These are phyloP conservation scores for Fomitiporia mediterranea DNA, from an alignment of 1,284 basidiomycete genomes.

Conservation along the genomic window DNA sequence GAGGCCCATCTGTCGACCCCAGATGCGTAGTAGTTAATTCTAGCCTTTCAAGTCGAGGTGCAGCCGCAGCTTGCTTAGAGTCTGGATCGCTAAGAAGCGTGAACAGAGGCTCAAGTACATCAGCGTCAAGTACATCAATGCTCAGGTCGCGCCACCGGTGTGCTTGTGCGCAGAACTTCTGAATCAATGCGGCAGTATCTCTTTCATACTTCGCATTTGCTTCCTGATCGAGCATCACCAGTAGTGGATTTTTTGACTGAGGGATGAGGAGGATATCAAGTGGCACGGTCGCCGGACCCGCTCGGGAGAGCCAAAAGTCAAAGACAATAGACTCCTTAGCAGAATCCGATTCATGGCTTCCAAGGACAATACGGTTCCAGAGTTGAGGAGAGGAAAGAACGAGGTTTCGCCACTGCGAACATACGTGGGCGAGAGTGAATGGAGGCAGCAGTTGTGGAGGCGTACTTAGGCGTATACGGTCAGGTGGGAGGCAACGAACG, in stretches of 20 bases:
- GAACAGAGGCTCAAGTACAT: not conserved
- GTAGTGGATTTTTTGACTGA: not conserved
- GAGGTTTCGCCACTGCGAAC: not conserved
- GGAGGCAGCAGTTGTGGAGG: slow-evolving; percentile 1
- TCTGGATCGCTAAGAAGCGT: not conserved
- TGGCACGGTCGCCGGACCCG: not conserved
- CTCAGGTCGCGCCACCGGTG: not conserved
- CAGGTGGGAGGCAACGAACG: not conserved
- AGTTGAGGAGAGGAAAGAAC: slow-evolving; percentile 1
- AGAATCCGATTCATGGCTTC: not conserved
- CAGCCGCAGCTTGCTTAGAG: not conserved
- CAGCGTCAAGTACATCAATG: not conserved
- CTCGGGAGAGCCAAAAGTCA: not conserved
- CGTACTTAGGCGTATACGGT: slow-evolving; percentile 1
- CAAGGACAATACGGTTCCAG: slow-evolving; percentile 8
- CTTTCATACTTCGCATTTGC: not conserved
- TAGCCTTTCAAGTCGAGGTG: not conserved
- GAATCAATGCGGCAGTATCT: not conserved
- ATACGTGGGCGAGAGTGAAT: slow-evolving; percentile 1
- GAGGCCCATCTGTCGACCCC: not conserved
- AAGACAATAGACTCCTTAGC: not conserved
- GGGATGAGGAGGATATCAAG: not conserved
- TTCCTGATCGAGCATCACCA: not conserved
- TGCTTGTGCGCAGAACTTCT: not conserved
- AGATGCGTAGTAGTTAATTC: not conserved